Base-by-base conservation (phyloP, 176 grass and related monocot species). In the Thalia dealbata region DNA sequence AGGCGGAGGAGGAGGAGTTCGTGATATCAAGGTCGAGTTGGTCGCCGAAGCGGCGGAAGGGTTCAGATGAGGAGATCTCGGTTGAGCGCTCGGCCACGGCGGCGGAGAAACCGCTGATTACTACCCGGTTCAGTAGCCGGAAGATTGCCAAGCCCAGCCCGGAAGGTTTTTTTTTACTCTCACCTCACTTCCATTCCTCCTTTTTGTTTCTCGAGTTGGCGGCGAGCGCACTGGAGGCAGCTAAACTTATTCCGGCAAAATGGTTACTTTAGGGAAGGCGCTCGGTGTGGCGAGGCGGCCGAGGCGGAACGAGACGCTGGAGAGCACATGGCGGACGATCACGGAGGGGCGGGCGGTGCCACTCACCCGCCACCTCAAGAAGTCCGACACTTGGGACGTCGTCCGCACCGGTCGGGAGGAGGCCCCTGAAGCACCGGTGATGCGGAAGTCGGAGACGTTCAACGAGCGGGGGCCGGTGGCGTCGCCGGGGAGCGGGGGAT, bases 251-350 rank as follows among this genome's bases (percentile, higher is more conserved):
- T 3, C 13, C 6, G 21, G 14, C 70, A 72, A 72, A 54, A 72
- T 54, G 70, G 2, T 72, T 21, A 38, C n/a, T 58, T 35, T 38
- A 16, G 84, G 74, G 58, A 73, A 81, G 80, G 81, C 81, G 21
- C 86, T 99, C 71, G 77, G 95, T 0, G 48, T 50, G 10, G 95
- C 91, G 52, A 54, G 85, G 29, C 81, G 86, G 25, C 77, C 83
- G 44, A 83, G 88, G 81, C 83, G 70, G 80, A 84, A 70, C 66
- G 85, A 95, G 61, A 99, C 90, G 41, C 81, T 99, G 75, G 95
- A 95, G 84, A 83, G 86, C 76, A 99, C 95, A 54, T 99, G 95
- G 95, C 89, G 89, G 74, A 77, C 95, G 67, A 99, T 99, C 87
- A 99, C 90, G 43, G 95, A 99, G 71, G 95, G 90, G 0, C 85